phyloP scores from a whole-genome alignment of 768 basidiomycete genomes.

The Ramaria sp. region DNA sequence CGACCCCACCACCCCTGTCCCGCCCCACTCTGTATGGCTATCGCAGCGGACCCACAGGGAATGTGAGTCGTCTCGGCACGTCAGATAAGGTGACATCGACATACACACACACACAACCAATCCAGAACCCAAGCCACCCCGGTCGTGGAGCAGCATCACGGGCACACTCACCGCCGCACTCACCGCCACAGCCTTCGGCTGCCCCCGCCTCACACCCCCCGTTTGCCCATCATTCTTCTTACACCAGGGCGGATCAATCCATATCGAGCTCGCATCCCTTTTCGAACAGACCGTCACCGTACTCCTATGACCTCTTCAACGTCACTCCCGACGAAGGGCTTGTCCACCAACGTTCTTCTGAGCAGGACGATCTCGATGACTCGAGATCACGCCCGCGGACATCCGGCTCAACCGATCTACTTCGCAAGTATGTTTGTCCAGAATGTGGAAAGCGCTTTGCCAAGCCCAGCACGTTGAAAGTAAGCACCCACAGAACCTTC shows the following conservation, averaged over 20 bases:
- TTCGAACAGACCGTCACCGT: background rate
- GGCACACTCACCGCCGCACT: no score
- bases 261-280: background rate
- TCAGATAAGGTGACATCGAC: no score
- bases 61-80: no score
- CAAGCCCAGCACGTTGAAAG: background rate
- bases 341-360: background rate
- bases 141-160: no score
- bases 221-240: background rate
- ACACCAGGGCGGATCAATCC: background rate
- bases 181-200: background rate
- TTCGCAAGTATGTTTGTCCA: background rate
- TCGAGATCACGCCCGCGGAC: background rate
- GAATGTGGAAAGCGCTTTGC: conserved; percentile 2
- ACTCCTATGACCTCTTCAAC: conserved; percentile 3
- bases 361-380: background rate
- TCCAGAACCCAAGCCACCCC: no score
- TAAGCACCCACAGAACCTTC: background rate
- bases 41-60: no score
- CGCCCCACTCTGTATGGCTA: background rate
- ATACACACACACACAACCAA: no score
- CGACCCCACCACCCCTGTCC: background rate
- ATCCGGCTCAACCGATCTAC: background rate
- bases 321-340: background rate
- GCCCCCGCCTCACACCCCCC: background rate